Percentiles rank a stretch among this genome's conserved stretches.
Evolutionary conservation across 441 rosid species (phyloP).

Genomic region (Sinapis alba): DNA sequence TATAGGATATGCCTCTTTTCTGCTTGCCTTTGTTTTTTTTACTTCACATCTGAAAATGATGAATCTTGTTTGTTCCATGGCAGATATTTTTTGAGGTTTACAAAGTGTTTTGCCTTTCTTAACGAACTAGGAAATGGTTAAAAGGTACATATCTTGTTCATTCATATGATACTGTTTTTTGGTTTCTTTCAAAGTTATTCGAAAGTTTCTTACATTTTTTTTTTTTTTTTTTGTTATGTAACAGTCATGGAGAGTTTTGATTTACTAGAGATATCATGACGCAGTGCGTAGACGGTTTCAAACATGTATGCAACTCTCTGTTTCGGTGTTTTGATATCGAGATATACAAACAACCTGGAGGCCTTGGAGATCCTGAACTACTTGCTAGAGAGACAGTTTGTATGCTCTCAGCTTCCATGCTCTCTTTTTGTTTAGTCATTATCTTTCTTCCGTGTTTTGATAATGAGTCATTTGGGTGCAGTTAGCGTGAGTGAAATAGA

Average conservation of each 20-base stretch:
- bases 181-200: conserved; percentile 6
- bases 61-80: conserved; percentile 15
- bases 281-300: conserved; percentile 78
- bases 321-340: conserved; percentile 77
- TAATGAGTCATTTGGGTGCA: conserved; percentile 46
- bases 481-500: conserved; percentile 98
- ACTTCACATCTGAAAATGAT: conserved; percentile 26
- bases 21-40: background rate
- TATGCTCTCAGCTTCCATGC: conserved; percentile 48
- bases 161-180: background rate
- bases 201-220: conserved; percentile 9
- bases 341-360: conserved; percentile 71
- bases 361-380: conserved; percentile 85
- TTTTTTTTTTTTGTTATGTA: background rate
- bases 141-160: conserved; percentile 46
- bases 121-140: conserved; percentile 59
- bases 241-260: conserved; percentile 85
- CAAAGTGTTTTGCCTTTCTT: conserved; percentile 4
- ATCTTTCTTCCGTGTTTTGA: conserved; percentile 4
- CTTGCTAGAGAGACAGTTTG: conserved; percentile 98
- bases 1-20: background rate
- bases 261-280: conserved; percentile 72
- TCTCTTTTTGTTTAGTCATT: background rate
- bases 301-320: conserved; percentile 59
- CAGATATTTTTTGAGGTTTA: conserved; percentile 23